Conservation (phyloP, 2,329 filamentous ascomycete genomes). For the Claviceps monticola region DNA sequence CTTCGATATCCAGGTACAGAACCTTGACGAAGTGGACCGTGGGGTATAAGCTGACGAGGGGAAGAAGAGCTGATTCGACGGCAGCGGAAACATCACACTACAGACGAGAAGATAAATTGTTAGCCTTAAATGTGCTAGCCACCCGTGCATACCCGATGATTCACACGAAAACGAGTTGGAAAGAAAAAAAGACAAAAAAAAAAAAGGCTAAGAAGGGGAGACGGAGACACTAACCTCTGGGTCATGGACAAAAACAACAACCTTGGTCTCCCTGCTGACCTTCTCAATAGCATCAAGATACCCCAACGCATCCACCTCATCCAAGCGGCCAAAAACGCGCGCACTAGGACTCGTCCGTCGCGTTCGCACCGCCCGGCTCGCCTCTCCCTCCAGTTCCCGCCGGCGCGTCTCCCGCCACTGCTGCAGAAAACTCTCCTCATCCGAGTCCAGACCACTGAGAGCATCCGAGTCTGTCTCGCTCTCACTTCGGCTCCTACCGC, state of each 20-base stretch:
- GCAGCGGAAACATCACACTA: slow-evolving; percentile 68
- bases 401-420: slow-evolving; percentile 75
- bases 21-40: slow-evolving; percentile 80
- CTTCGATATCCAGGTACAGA: slow-evolving; percentile 83
- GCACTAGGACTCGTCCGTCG: slow-evolving; percentile 64
- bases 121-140: neutral
- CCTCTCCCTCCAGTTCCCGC: slow-evolving; percentile 57
- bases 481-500: slow-evolving; percentile 19
- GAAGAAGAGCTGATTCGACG: slow-evolving; percentile 64
- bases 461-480: slow-evolving; percentile 34
- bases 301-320: slow-evolving; percentile 75
- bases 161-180: neutral
- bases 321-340: slow-evolving; percentile 63
- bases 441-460: slow-evolving; percentile 35
- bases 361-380: slow-evolving; percentile 39
- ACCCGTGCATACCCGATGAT: neutral
- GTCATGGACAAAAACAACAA: slow-evolving; percentile 91
- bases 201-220: slow-evolving; percentile 2
- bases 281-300: slow-evolving; percentile 97
- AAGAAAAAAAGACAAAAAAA: slow-evolving; percentile 9
- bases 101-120: neutral
- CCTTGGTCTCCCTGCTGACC: slow-evolving; percentile 63
- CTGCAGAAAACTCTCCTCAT: slow-evolving; percentile 69
- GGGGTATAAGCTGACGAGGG: slow-evolving; percentile 57
- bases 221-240: slow-evolving; percentile 50